Percentiles rank a stretch among this genome's conserved stretches.
Conservation (phyloP, 1,139 yeast species). For the Pichia sp. region DNA sequence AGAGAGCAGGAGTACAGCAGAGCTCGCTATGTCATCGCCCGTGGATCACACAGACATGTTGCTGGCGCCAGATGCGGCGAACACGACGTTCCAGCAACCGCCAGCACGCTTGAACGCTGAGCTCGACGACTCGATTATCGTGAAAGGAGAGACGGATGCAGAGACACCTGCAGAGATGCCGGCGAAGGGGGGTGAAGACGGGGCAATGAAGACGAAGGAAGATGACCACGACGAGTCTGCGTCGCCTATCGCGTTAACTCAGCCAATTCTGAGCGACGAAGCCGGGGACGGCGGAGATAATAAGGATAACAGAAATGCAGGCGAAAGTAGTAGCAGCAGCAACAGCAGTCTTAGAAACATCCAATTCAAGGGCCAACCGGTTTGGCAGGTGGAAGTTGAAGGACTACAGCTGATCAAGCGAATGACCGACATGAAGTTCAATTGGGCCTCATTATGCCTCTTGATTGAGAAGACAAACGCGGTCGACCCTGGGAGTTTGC, state of each 20-base stretch:
- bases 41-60: slow-evolving; percentile 6
- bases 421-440: slow-evolving; percentile 8
- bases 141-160: neutral
- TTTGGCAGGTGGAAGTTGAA: slow-evolving; percentile 6
- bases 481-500: neutral
- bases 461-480: neutral
- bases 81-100: slow-evolving; percentile 9
- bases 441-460: neutral
- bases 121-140: slow-evolving; percentile 1
- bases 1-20: neutral
- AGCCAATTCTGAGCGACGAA: slow-evolving; percentile 7
- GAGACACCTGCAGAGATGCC: neutral
- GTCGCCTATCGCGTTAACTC: slow-evolving; percentile 2
- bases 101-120: slow-evolving; percentile 3
- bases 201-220: neutral
- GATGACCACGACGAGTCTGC: neutral
- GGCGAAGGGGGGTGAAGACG: neutral
- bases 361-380: slow-evolving; percentile 14
- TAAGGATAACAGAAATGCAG: neutral
- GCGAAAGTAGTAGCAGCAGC: neutral
- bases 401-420: slow-evolving; percentile 1
- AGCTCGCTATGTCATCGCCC: slow-evolving; percentile 7
- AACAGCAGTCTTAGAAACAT: neutral
- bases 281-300: neutral
- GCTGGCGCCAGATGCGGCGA: neutral